Evolutionary conservation across 2,329 filamentous ascomycete species (phyloP), one percentile per base, ranked within the genome.

Genomic region (Microdochium bolleyi): DNA sequence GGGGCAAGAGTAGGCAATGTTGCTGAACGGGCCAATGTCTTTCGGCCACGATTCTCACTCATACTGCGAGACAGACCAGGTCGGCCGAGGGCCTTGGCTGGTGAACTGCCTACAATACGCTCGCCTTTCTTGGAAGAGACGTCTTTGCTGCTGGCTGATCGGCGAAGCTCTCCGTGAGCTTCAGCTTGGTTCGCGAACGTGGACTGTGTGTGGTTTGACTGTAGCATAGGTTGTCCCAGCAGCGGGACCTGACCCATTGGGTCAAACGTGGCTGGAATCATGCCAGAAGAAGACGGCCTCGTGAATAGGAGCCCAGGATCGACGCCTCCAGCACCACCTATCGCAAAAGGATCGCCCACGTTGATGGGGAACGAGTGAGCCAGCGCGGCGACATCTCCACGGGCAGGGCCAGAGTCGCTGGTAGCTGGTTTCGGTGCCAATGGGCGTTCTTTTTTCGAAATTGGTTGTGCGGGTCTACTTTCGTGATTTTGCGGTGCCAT

Each of bases 301-400:
- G 76, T 78, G 61, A 82, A 80, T 8, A 85, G 66, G 16, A 85
- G 68, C 8, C 79, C 82, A 1, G 82, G 82, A 58, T 85, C 73
- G 5, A 85, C 80, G n/a, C 72, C 77, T 8, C 72, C 19, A 46
- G n/a, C 41, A 22, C 41, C 41, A 7, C 41, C 41, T 5, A 46
- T 11, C 41, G 72, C 69, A 58, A 83, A 84, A 0, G 76, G 70
- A 54, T 82, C 73, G 9, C 80, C 77, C 50, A 75, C 65, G 3
- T 73, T 63, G 3, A 69, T 63, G 25, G 71, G 62, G 55, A 77
- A 79, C 5, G 70, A 70, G 21, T 67, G 63, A 3, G 68, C 65
- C 56, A 73, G 72, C 55, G 75, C 63, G 7, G 67, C 62, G 38
- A 66, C 63, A 24, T 70, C 66, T 8, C 67, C 59, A 44, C 64